These are phyloP conservation scores for Eurotiales sp. DNA, from an alignment of 2,329 filamentous ascomycete genomes.

Conservation along the genomic window DNA sequence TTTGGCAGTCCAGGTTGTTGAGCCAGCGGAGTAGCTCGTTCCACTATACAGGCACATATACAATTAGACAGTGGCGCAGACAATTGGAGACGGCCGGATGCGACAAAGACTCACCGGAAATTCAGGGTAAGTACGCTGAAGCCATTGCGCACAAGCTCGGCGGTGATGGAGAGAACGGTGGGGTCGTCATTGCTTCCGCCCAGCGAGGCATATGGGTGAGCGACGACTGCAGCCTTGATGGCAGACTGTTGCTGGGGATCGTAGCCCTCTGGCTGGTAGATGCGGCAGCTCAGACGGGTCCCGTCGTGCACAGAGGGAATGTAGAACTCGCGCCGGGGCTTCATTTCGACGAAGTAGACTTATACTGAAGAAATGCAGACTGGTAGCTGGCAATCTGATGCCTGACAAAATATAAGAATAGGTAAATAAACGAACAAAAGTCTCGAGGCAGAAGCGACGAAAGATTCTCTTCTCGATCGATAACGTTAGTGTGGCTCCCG, in stretches of 20 bases:
- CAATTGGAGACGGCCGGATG: too few relatives aligned
- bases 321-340: constrained; percentile 57
- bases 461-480: neutral
- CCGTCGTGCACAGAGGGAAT: constrained; percentile 83
- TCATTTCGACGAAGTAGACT: neutral
- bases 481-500: neutral
- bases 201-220: constrained; percentile 86
- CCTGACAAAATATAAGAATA: neutral
- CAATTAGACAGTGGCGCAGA: neutral
- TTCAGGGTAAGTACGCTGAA: constrained; percentile 87
- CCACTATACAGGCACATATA: constrained; percentile 54
- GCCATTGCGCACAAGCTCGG: constrained; percentile 63
- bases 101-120: constrained; percentile 66
- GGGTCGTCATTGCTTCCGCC: constrained; percentile 83
- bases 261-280: constrained; percentile 64
- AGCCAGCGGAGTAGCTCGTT: constrained; percentile 67
- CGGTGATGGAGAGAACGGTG: constrained; percentile 64
- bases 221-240: constrained; percentile 61
- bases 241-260: constrained; percentile 28
- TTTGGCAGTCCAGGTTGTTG: constrained; percentile 82
- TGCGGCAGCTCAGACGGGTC: constrained; percentile 69
- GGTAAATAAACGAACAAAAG: too few relatives aligned
- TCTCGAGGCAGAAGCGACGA: neutral
- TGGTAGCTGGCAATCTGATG: too few relatives aligned
- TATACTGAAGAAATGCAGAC: too few relatives aligned